Conservation (phyloP, 768 basidiomycete genomes). For the Suillus lakei region DNA sequence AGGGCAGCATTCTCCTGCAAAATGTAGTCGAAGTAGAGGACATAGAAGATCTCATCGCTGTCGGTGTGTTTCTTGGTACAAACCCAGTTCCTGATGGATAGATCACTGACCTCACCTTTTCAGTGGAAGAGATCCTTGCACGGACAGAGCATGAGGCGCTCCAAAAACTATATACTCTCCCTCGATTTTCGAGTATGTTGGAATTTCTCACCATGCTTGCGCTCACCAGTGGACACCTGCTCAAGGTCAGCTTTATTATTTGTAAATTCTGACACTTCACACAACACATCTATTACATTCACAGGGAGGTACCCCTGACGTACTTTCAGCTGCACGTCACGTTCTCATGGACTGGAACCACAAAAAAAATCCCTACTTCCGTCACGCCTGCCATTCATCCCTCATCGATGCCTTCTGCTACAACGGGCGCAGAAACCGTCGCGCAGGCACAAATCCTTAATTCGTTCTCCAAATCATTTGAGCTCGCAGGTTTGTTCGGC, state of each 20-base stretch:
- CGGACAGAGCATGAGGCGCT: slow-evolving; percentile 75
- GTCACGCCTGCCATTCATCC: slow-evolving; percentile 79
- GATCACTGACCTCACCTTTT: not conserved
- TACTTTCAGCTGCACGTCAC: slow-evolving; percentile 79
- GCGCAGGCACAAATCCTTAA: slow-evolving; percentile 81
- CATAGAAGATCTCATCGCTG: slow-evolving; percentile 86
- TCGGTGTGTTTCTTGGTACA: slow-evolving; percentile 60
- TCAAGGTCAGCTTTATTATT: slow-evolving; percentile 59
- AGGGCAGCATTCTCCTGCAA: slow-evolving; percentile 70
- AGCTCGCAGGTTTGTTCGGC: slow-evolving; percentile 79
- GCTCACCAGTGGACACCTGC: slow-evolving; percentile 77
- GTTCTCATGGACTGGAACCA: slow-evolving; percentile 94
- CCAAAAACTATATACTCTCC: slow-evolving; percentile 85
- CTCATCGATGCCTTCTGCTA: slow-evolving; percentile 66
- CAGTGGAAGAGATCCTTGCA: slow-evolving; percentile 86
- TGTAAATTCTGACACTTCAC: slow-evolving; percentile 1
- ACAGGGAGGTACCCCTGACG: slow-evolving; percentile 90
- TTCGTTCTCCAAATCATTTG: slow-evolving; percentile 77
- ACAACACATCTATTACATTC: not conserved
- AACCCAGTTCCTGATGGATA: not conserved
- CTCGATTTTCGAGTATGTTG: slow-evolving; percentile 68
- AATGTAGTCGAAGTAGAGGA: slow-evolving; percentile 93
- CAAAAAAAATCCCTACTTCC: slow-evolving; percentile 92
- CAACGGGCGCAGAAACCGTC: slow-evolving; percentile 78
- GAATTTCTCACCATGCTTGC: slow-evolving; percentile 94